Conservation (phyloP, 108 stramenopile species). For the Epithemia pelagica region DNA sequence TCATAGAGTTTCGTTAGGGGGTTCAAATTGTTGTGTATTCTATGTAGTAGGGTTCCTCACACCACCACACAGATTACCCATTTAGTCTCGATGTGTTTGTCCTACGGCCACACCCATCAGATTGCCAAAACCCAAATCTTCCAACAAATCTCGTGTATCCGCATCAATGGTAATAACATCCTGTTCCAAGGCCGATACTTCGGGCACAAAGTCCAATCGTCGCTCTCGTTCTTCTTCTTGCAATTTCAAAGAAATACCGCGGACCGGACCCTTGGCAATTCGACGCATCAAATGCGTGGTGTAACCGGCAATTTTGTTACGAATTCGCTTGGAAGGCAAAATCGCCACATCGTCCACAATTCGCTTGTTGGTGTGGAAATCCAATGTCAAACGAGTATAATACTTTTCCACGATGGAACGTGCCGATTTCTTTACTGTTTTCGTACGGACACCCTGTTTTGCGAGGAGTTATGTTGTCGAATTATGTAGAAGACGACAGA, state of each 20-base stretch:
- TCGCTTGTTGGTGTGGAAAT: constrained; percentile 99
- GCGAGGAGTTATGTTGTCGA: too few relatives aligned
- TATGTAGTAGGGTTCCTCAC: too few relatives aligned
- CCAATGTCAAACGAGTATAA: constrained; percentile 97
- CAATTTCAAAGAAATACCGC: constrained; percentile 98
- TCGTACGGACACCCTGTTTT: constrained; percentile 98
- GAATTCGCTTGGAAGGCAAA: constrained; percentile 99
- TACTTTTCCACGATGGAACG: constrained; percentile 99
- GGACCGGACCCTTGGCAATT: constrained; percentile 98
- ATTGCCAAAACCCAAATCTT: constrained; percentile 82
- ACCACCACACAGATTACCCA: too few relatives aligned
- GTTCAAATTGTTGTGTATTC: too few relatives aligned
- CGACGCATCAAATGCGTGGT: constrained; percentile 99
- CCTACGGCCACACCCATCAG: constrained; percentile 76
- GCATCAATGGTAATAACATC: constrained; percentile 92
- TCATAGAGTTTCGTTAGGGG: too few relatives aligned
- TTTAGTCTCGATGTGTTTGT: constrained; percentile 16
- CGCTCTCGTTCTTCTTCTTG: constrained; percentile 99
- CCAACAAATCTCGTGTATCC: constrained; percentile 96
- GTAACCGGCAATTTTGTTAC: constrained; percentile 99
- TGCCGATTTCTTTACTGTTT: constrained; percentile 99
- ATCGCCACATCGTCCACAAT: constrained; percentile 96
- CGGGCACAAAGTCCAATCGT: constrained; percentile 99
- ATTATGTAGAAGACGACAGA: too few relatives aligned
- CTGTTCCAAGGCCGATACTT: constrained; percentile 97